These are phyloP conservation scores for Lepiota subincarnata DNA, from an alignment of 768 basidiomycete species.

Conservation along the genomic window DNA sequence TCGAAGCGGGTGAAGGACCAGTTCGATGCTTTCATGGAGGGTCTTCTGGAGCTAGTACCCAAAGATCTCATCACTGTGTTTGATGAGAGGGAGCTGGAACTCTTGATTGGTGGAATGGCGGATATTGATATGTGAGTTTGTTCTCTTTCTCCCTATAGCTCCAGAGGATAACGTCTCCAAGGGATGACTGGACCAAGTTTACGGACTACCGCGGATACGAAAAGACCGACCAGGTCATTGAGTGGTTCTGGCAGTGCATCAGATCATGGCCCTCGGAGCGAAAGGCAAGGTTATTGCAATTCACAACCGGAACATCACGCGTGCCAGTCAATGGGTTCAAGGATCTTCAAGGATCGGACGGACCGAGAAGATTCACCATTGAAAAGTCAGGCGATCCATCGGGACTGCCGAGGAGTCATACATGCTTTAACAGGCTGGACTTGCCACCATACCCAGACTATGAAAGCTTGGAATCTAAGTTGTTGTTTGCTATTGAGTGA, in stretches of 20 bases:
- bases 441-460: slow-evolving; percentile 88
- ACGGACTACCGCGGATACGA: slow-evolving; percentile 90
- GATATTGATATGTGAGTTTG: slow-evolving; percentile 77
- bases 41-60: slow-evolving; percentile 81
- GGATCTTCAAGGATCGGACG: slow-evolving; percentile 90
- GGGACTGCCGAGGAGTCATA: slow-evolving; percentile 86
- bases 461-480: slow-evolving; percentile 80
- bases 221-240: slow-evolving; percentile 82
- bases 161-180: slow-evolving; percentile 20
- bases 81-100: slow-evolving; percentile 85
- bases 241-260: slow-evolving; percentile 96
- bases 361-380: slow-evolving; percentile 89
- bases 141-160: neutral
- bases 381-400: slow-evolving; percentile 91
- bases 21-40: slow-evolving; percentile 81
- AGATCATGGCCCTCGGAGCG: slow-evolving; percentile 88
- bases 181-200: slow-evolving; percentile 91
- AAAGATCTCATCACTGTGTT: slow-evolving; percentile 83
- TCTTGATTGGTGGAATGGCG: slow-evolving; percentile 90
- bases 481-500: slow-evolving; percentile 81
- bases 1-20: slow-evolving; percentile 78
- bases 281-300: slow-evolving; percentile 83
- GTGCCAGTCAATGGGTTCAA: slow-evolving; percentile 93
- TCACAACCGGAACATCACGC: slow-evolving; percentile 83
- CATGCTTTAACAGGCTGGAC: slow-evolving; percentile 90